Percentiles rank a stretch among this genome's conserved stretches.
Conservation (phyloP, 139 green algal genomes). For the Eudorina sp. region DNA sequence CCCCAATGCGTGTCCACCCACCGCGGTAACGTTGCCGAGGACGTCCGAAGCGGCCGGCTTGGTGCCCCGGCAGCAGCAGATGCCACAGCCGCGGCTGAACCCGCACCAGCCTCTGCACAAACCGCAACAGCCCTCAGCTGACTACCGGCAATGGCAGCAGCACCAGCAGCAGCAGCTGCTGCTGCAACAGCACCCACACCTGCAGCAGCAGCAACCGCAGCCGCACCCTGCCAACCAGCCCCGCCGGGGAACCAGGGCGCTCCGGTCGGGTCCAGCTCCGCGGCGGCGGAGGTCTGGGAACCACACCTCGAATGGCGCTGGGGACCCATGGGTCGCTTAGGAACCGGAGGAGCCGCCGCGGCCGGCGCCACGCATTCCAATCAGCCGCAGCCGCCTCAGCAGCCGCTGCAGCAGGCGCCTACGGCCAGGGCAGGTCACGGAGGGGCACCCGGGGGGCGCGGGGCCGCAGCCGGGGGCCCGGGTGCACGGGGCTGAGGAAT, state of each 20-base stretch:
- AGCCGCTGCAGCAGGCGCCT: no score
- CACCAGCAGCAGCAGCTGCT: neutral
- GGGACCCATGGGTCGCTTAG: neutral
- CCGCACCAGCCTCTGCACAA: neutral
- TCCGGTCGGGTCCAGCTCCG: neutral
- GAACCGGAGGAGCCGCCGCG: neutral
- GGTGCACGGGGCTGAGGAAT: no score
- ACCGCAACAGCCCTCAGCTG: neutral
- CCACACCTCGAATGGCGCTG: neutral
- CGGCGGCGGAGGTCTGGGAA: neutral
- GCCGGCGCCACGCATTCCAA: no score
- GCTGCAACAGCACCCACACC: neutral
- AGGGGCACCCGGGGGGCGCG: no score
- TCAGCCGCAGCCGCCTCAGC: no score
- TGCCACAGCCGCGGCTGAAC: neutral
- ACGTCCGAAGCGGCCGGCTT: no score
- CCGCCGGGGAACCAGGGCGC: neutral
- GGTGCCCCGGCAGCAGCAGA: neutral
- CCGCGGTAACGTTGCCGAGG: no score
- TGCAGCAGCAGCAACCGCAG: neutral
- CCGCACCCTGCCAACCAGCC: neutral
- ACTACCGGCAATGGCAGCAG: neutral
- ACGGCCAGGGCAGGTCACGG: no score
- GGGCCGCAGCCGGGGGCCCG: no score
- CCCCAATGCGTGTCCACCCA: no score